Percentiles rank a stretch among this genome's conserved stretches.
Conservation (phyloP, 768 basidiomycete genomes). For the Xanthoconium stramineum region DNA sequence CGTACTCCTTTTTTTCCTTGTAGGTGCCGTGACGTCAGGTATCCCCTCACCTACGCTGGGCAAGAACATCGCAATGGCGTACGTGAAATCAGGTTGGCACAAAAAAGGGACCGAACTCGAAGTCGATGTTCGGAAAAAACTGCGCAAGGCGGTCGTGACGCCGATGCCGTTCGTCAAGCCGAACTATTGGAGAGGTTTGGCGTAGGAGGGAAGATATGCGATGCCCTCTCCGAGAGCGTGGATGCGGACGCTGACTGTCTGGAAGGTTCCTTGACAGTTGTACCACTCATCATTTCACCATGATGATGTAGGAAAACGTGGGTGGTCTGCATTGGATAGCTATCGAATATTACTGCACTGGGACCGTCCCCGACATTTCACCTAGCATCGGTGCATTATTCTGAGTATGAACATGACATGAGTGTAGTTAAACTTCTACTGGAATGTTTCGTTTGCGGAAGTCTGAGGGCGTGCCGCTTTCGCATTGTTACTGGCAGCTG, state of each 20-base stretch:
- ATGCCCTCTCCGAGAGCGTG: too few relatives aligned
- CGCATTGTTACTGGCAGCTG: too few relatives aligned
- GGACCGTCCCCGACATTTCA: neutral
- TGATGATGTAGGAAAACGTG: neutral
- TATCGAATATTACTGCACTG: neutral
- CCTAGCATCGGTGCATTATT: neutral
- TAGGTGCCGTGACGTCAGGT: conserved; percentile 83
- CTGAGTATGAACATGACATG: neutral
- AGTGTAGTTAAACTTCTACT: too few relatives aligned
- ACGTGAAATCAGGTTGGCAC: conserved; percentile 75
- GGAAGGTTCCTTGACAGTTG: neutral
- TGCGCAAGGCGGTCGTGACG: conserved; percentile 68
- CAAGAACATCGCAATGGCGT: conserved; percentile 96
- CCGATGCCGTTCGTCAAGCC: conserved; percentile 88
- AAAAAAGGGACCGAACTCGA: conserved; percentile 86
- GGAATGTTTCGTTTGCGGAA: too few relatives aligned
- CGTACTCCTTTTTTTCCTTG: neutral
- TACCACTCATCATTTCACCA: neutral
- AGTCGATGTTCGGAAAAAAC: conserved; percentile 82
- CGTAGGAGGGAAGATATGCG: neutral
- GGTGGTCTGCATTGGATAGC: neutral
- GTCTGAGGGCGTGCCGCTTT: too few relatives aligned
- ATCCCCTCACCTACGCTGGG: conserved; percentile 90
- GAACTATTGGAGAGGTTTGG: conserved; percentile 71
- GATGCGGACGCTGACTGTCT: too few relatives aligned